These are phyloP conservation scores for Gracilaria domingensis DNA, from an alignment of 23 red algal species.

Conservation along the genomic window DNA sequence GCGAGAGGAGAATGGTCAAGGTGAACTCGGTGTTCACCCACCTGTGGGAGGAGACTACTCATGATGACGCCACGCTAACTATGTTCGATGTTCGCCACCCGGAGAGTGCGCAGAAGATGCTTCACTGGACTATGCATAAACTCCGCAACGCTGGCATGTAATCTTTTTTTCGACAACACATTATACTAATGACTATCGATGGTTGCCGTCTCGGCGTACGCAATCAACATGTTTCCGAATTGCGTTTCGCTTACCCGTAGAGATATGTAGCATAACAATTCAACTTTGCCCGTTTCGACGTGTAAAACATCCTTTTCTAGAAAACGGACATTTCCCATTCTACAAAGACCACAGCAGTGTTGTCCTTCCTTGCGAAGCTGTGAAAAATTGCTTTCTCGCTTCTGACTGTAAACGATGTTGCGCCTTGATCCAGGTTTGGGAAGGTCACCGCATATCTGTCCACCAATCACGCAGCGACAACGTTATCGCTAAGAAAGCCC, in stretches of 20 bases:
- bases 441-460: too few relatives aligned
- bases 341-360: too few relatives aligned
- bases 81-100: constrained; percentile 52
- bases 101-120: constrained; percentile 22
- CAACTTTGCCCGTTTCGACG: not conserved
- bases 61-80: constrained; percentile 28
- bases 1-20: constrained; percentile 5
- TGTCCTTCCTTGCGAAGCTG: too few relatives aligned
- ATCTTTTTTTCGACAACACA: not conserved
- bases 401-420: not conserved
- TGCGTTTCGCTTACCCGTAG: not conserved
- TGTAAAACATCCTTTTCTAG: not conserved
- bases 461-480: constrained; percentile 1
- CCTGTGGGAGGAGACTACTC: constrained; percentile 32
- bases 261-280: not conserved
- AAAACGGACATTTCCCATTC: too few relatives aligned
- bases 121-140: constrained; percentile 34
- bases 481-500: not conserved
- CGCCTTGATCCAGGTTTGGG: too few relatives aligned
- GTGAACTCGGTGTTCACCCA: constrained; percentile 38
- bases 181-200: not conserved
- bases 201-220: not conserved
- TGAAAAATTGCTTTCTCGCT: too few relatives aligned
- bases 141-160: constrained; percentile 5
- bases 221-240: not conserved